These are phyloP conservation scores for Bonnemaisonia californica DNA, from an alignment of 31 red algal genomes.

Conservation along the genomic window DNA sequence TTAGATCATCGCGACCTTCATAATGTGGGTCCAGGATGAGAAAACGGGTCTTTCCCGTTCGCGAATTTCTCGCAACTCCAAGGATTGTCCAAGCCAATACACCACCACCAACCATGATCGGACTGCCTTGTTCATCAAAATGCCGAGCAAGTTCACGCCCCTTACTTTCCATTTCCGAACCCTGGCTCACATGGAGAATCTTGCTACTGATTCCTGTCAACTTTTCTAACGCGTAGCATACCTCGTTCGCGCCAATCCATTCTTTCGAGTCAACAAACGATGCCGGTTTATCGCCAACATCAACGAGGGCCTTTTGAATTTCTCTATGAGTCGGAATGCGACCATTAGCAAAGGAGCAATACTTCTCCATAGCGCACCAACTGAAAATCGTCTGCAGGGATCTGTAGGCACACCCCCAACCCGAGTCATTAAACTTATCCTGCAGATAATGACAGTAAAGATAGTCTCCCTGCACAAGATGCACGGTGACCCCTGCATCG, in stretches of 20 bases:
- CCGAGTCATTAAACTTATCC: conserved; percentile 65
- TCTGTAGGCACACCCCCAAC: conserved; percentile 95
- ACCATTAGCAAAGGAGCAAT: conserved; percentile 30
- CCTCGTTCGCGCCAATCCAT: conserved; percentile 93
- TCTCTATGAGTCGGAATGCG: conserved; percentile 50
- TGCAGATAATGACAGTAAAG: conserved; percentile 62
- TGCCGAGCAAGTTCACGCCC: conserved; percentile 71
- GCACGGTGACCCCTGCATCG: conserved; percentile 32
- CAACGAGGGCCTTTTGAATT: conserved; percentile 79
- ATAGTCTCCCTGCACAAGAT: conserved; percentile 48
- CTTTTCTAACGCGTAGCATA: conserved; percentile 77
- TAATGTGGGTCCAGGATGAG: conserved; percentile 91
- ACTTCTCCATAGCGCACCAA: conserved; percentile 66
- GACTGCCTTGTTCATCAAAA: conserved; percentile 70
- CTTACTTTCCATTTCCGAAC: conserved; percentile 74
- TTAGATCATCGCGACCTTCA: conserved; percentile 67
- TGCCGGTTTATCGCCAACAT: conserved; percentile 83
- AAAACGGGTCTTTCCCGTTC: conserved; percentile 72
- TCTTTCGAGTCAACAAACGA: conserved; percentile 65
- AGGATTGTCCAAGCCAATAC: conserved; percentile 83
- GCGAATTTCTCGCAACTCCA: conserved; percentile 59
- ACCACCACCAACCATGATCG: conserved; percentile 91
- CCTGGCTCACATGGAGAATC: conserved; percentile 77
- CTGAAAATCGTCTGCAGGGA: conserved; percentile 78
- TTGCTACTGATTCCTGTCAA: conserved; percentile 69